Percentiles rank a stretch among this genome's conserved stretches.
Evolutionary conservation across 1,139 yeast species (phyloP).

Genomic region (Citeromyces hawaiiensis): DNA sequence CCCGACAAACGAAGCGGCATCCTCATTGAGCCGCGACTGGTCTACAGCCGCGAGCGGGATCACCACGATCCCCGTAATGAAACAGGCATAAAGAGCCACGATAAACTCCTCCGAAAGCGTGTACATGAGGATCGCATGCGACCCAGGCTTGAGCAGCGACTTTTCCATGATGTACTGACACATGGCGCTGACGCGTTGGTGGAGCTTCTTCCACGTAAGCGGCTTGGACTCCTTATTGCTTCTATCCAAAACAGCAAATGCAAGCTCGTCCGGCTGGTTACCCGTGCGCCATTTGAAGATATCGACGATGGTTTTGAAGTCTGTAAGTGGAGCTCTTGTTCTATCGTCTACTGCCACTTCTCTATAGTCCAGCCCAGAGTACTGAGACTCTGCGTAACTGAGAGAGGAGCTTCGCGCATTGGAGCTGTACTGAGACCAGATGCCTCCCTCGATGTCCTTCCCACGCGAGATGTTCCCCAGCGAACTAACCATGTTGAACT

Average conservation of each 20-base stretch:
- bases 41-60: conserved; percentile 75
- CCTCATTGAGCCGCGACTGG: conserved; percentile 52
- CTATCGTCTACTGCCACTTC: conserved; percentile 65
- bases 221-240: conserved; percentile 40
- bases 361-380: conserved; percentile 68
- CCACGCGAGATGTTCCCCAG: conserved; percentile 65
- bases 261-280: conserved; percentile 67
- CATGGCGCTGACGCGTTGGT: conserved; percentile 60
- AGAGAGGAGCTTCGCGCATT: conserved; percentile 40
- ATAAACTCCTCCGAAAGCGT: conserved; percentile 82
- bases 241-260: conserved; percentile 54
- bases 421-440: conserved; percentile 71
- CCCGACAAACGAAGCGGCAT: conserved; percentile 53
- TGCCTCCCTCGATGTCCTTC: conserved; percentile 68
- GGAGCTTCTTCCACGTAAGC: conserved; percentile 80
- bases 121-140: conserved; percentile 67
- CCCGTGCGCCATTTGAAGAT: conserved; percentile 69
- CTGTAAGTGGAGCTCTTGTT: conserved; percentile 60
- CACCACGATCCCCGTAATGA: conserved; percentile 67
- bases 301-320: conserved; percentile 60
- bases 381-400: conserved; percentile 39
- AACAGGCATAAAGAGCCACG: conserved; percentile 76
- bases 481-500: conserved; percentile 60
- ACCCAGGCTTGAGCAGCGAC: conserved; percentile 52
- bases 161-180: conserved; percentile 40